Percentiles rank a stretch among this genome's conserved stretches.
These are phyloP conservation scores for Coemansia sp. DNA, from an alignment of 192 early-diverging fungal genomes.

Conservation along the genomic window DNA sequence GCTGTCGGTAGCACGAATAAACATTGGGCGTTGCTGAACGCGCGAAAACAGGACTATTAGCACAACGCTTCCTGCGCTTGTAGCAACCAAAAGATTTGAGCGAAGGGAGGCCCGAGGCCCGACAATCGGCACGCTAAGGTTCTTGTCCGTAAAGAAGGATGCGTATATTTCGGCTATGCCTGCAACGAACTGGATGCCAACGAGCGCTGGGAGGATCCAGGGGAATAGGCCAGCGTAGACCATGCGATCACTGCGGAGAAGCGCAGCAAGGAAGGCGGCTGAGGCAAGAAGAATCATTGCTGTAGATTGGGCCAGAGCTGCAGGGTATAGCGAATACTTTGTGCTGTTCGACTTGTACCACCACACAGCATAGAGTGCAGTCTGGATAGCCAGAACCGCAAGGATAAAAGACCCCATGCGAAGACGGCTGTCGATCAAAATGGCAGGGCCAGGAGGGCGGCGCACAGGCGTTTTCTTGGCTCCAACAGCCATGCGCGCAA, in stretches of 20 bases:
- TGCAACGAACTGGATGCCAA: not conserved
- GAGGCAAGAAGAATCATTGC: not conserved
- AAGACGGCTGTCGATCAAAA: constrained; percentile 13
- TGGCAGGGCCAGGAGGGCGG: constrained; percentile 4
- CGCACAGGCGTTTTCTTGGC: not conserved
- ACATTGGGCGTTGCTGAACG: constrained; percentile 16
- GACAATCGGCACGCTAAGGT: constrained; percentile 3
- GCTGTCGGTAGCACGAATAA: constrained; percentile 6
- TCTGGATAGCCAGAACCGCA: not conserved
- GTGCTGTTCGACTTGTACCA: not conserved
- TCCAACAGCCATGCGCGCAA: not conserved
- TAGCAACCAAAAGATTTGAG: constrained; percentile 1
- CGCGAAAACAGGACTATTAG: not conserved
- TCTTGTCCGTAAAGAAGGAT: constrained; percentile 21
- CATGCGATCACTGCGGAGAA: constrained; percentile 17
- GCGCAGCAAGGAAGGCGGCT: not conserved
- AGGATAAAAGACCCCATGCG: not conserved
- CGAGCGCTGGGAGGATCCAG: not conserved
- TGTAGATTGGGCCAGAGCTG: not conserved
- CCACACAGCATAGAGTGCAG: not conserved
- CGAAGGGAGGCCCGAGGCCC: constrained; percentile 3
- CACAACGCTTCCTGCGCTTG: not conserved
- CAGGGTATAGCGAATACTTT: not conserved
- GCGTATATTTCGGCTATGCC: not conserved
- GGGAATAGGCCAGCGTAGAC: constrained; percentile 17